Base-by-base conservation (phyloP, 177 flowering plant genomes). In the Vitis hybrid region DNA sequence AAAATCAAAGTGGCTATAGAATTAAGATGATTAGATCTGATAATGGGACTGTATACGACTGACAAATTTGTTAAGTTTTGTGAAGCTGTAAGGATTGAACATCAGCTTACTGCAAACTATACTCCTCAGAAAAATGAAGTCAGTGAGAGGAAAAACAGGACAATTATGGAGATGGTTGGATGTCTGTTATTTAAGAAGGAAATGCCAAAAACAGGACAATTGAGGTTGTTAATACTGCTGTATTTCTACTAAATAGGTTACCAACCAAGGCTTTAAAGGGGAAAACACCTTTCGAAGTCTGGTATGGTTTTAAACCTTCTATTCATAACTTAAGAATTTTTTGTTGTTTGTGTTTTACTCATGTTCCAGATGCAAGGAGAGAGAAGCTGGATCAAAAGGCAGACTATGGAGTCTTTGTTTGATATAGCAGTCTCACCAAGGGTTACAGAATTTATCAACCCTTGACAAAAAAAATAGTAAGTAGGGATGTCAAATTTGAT, bases 191-290 rank as follows among this genome's bases (percentile, higher is more conserved):
- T 8, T 50, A 34, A 65, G 34, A 65, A 51, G 50, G 18, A 23
- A 15, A n/a, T 65, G 7, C 56, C 67, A 8, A 65, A 65, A 18
- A 18, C 18, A n/a, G 23, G 23, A 21, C 2, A 56, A 56, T 32
- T 3, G 40, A 51, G 32, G 34, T 45, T 50, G 56, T 10, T 18
- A n/a, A 65, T 21, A 17, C 67, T 50, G 13, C 57, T 8, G 15
- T 65, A 10, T 65, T 50, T 65, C 15, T 65, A 12, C 56, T 65
- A 17, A 65, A 65, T 50, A 65, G 56, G 32, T 30, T 65, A 8
- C 34, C 67, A 18, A 65, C 67, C 10, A 65, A 23, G 21, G 32
- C 67, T 6, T 10, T 51, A 11, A 12, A 65, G 3, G 55, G 67
- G 2, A 65, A 49, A 17, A 65, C 67, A 10, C 34, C 56, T 9